Evolutionary conservation across 768 basidiomycete species (phyloP).

Genomic region (Lanmaoa pseudosensibilis): DNA sequence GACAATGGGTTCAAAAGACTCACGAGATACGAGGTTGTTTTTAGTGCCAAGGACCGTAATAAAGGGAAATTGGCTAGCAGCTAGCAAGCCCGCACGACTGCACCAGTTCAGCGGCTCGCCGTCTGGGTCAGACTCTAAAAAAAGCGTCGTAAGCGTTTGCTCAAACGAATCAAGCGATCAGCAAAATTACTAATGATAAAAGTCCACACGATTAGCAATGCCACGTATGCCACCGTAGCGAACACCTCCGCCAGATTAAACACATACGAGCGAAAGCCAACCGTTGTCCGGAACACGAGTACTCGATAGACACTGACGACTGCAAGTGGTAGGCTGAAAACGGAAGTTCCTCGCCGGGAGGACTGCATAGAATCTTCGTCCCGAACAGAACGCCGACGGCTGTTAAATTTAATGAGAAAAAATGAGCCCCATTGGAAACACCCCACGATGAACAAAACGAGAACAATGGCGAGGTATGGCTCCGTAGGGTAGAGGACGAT

Average conservation of each 20-base stretch:
- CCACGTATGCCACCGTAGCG: slow-evolving; percentile 38
- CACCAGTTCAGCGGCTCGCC: slow-evolving; percentile 33
- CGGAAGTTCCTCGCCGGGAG: slow-evolving; percentile 9
- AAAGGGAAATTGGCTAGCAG: slow-evolving; percentile 39
- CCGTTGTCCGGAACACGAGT: slow-evolving; percentile 36
- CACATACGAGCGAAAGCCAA: slow-evolving; percentile 37
- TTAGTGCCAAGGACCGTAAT: slow-evolving; percentile 45
- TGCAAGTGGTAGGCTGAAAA: slow-evolving; percentile 30
- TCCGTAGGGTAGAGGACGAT: slow-evolving; percentile 17
- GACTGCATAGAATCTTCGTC: slow-evolving; percentile 2
- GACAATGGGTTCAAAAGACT: background rate
- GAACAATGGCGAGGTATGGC: slow-evolving; percentile 13
- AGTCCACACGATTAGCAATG: slow-evolving; percentile 36
- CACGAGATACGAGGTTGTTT: slow-evolving; percentile 33
- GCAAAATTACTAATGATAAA: slow-evolving; percentile 38
- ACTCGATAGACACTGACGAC: slow-evolving; percentile 36
- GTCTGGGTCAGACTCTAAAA: slow-evolving; percentile 19
- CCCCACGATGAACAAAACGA: slow-evolving; percentile 17
- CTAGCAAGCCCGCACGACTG: slow-evolving; percentile 34
- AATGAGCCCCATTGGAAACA: slow-evolving; percentile 19
- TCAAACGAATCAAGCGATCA: background rate
- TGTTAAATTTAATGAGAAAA: slow-evolving; percentile 14
- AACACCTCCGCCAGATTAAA: slow-evolving; percentile 44
- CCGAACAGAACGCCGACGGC: slow-evolving; percentile 3
- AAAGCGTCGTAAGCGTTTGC: background rate